These are phyloP conservation scores for Tulasnella sp. DNA, from an alignment of 768 basidiomycete genomes.

Conservation along the genomic window DNA sequence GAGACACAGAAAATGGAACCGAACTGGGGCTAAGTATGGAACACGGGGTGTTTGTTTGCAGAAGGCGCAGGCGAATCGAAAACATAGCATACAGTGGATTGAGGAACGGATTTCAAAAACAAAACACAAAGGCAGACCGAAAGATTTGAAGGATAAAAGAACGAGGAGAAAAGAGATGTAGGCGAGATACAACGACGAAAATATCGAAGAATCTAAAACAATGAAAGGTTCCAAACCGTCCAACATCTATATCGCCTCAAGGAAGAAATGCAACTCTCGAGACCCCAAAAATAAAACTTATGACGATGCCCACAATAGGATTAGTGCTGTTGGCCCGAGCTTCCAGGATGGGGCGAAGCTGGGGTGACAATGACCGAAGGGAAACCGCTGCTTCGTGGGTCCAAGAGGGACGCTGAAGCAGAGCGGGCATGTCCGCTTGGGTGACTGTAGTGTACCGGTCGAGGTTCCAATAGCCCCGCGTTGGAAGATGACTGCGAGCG, in stretches of 20 bases:
- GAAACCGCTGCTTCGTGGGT: background rate
- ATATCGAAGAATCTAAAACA: constrained; percentile 13
- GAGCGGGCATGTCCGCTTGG: background rate
- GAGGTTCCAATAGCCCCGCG: background rate
- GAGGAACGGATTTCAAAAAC: background rate
- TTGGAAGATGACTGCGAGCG: constrained; percentile 9
- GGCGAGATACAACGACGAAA: constrained; percentile 19
- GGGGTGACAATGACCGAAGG: constrained; percentile 4
- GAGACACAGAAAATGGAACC: background rate
- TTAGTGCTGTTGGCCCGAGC: background rate
- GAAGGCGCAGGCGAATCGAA: background rate
- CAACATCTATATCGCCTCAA: constrained; percentile 16
- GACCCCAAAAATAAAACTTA: background rate
- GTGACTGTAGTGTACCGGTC: background rate
- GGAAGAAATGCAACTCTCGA: background rate
- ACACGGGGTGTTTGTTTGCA: background rate
- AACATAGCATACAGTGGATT: constrained; percentile 3
- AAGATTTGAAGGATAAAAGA: background rate
- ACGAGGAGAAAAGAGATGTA: constrained; percentile 16
- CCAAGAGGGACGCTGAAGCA: background rate
- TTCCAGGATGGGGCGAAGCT: background rate
- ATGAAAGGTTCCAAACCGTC: background rate
- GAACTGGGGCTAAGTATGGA: background rate
- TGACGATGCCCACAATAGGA: background rate
- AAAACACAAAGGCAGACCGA: background rate